phyloP scores from a whole-genome alignment of 2,329 filamentous ascomycete genomes.

The Aspergillus luchuensis region DNA sequence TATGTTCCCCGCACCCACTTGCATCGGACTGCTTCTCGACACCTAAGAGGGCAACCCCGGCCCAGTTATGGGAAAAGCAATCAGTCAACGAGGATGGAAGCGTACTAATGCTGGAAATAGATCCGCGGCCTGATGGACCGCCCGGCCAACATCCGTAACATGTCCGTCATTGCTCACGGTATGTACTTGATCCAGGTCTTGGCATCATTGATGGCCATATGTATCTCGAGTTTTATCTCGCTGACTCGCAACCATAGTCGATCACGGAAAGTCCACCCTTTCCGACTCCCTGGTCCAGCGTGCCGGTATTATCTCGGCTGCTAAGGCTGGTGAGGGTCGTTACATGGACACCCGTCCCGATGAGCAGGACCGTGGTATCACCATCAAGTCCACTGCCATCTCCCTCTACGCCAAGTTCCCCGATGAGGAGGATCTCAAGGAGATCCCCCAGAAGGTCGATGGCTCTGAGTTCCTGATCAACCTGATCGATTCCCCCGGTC shows the following conservation, averaged over 20 bases:
- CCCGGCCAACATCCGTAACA: slow-evolving; percentile 75
- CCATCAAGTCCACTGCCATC: slow-evolving; percentile 99
- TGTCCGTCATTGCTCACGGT: slow-evolving; percentile 99
- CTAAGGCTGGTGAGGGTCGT: slow-evolving; percentile 93
- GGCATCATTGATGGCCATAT: not conserved
- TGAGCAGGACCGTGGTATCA: slow-evolving; percentile 99
- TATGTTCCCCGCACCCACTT: slow-evolving; percentile 5
- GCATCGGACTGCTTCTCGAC: not conserved
- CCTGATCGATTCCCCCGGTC: slow-evolving; percentile 98
- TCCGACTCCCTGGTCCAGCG: slow-evolving; percentile 99
- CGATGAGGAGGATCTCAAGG: slow-evolving; percentile 86
- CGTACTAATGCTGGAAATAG: slow-evolving; percentile 28
- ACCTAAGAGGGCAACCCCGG: not conserved
- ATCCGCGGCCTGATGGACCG: slow-evolving; percentile 53
- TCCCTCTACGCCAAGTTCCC: slow-evolving; percentile 88
- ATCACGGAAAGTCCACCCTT: slow-evolving; percentile 99
- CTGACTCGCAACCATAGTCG: slow-evolving; percentile 58
- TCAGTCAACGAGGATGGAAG: too few relatives aligned
- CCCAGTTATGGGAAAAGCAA: not conserved
- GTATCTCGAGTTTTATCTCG: not conserved
- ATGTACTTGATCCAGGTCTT: slow-evolving; percentile 35
- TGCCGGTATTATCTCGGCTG: slow-evolving; percentile 98
- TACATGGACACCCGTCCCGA: slow-evolving; percentile 96
- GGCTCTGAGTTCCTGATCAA: slow-evolving; percentile 99
- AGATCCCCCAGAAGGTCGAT: slow-evolving; percentile 83